Percentiles rank a stretch among this genome's conserved stretches.
Evolutionary conservation across 2,329 filamentous ascomycete genomes (phyloP).

Genomic region (Septoria linicola): DNA sequence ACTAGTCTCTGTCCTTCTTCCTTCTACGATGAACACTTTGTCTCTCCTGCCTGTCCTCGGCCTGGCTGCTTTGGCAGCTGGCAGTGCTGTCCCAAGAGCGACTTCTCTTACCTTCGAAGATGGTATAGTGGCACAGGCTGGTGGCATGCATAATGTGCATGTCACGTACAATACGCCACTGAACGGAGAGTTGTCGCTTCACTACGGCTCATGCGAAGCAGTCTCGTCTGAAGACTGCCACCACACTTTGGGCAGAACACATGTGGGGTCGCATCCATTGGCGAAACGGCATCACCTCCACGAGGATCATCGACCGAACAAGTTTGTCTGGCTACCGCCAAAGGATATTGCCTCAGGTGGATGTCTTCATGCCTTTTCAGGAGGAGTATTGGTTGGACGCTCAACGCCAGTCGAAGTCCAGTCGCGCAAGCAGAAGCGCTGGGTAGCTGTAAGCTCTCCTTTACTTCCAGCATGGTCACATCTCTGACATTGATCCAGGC

Average conservation of each 20-base stretch:
- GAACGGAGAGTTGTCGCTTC: slow-evolving; percentile 46
- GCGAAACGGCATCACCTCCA: slow-evolving; percentile 32
- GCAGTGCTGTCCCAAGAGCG: slow-evolving; percentile 20
- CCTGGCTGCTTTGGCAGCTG: slow-evolving; percentile 20
- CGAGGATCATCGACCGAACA: slow-evolving; percentile 41
- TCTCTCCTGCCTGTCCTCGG: slow-evolving; percentile 18
- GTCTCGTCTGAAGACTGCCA: slow-evolving; percentile 39
- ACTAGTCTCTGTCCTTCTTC: slow-evolving; percentile 1
- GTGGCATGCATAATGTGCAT: slow-evolving; percentile 51
- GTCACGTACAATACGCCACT: slow-evolving; percentile 45
- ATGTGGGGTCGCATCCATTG: slow-evolving; percentile 38
- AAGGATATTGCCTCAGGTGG: slow-evolving; percentile 41
- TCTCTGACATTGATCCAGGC: slow-evolving; percentile 19
- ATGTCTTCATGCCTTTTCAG: slow-evolving; percentile 49
- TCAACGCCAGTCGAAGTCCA: slow-evolving; percentile 43
- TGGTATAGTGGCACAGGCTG: slow-evolving; percentile 32
- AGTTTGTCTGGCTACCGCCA: slow-evolving; percentile 52
- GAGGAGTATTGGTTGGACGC: slow-evolving; percentile 42
- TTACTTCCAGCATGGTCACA: background rate
- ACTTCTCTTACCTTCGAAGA: slow-evolving; percentile 29
- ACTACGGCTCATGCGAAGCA: slow-evolving; percentile 49
- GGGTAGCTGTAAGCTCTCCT: slow-evolving; percentile 35
- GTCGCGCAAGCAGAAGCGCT: slow-evolving; percentile 38
- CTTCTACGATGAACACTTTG: slow-evolving; percentile 18
- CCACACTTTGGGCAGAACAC: slow-evolving; percentile 46